Conservation (phyloP, 169 alveolate genomes). For the Eimeria tenella region DNA sequence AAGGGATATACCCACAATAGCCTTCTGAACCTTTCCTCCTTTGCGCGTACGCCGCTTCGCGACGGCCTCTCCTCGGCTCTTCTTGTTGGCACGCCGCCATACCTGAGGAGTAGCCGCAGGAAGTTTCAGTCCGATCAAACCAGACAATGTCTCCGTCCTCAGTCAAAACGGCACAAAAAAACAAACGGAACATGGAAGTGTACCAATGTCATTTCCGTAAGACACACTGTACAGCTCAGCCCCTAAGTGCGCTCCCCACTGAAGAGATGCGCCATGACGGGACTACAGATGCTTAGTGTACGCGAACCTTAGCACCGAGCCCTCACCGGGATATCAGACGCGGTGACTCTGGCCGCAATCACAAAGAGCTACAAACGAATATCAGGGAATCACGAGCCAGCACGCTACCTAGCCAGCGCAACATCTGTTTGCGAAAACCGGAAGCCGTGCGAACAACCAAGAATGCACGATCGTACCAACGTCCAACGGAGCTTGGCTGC, state of each 20-base stretch:
- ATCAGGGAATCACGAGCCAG: not conserved
- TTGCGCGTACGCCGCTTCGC: slow-evolving; percentile 85
- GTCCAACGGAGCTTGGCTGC: slow-evolving; percentile 98
- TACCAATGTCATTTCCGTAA: no score
- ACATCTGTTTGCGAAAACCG: not conserved
- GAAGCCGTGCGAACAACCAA: no score
- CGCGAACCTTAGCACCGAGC: slow-evolving; percentile 74
- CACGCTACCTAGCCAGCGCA: not conserved
- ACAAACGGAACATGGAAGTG: no score
- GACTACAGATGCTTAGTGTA: slow-evolving; percentile 13
- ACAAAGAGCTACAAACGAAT: not conserved
- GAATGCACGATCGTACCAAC: slow-evolving; percentile 81
- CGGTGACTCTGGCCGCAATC: slow-evolving; percentile 61
- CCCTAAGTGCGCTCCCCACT: not conserved
- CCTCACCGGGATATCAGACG: slow-evolving; percentile 45
- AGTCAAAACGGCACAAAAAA: not conserved
- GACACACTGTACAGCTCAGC: not conserved
- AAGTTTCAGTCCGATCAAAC: not conserved
- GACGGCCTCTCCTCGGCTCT: slow-evolving; percentile 84
- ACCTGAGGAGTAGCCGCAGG: slow-evolving; percentile 82
- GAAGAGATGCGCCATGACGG: slow-evolving; percentile 4
- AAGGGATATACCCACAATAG: slow-evolving; percentile 97
- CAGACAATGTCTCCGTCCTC: not conserved
- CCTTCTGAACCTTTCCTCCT: slow-evolving; percentile 94
- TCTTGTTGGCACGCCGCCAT: slow-evolving; percentile 98